Base-by-base conservation (phyloP, 2,329 filamentous ascomycete species). In the Ceratocystis cubensis region DNA sequence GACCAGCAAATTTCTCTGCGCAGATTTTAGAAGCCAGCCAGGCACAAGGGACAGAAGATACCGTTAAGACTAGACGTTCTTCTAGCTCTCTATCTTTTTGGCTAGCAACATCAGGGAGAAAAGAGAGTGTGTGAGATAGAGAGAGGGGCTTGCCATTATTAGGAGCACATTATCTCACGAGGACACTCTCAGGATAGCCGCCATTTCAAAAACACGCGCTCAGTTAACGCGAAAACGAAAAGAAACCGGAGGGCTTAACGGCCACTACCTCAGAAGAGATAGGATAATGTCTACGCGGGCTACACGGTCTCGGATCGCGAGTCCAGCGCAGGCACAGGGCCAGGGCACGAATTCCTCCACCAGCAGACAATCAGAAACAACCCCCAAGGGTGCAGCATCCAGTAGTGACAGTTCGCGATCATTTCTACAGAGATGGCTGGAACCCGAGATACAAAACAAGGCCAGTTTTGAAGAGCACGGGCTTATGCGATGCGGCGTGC, bases 401-500 rank as follows among this genome's bases (percentile, higher is more conserved):
- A 25, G 72, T 71, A 75, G 71, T 65, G 75, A 77, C 65, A 75
- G 74, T 20, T 77, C 80, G 68, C 77, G 77, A 70, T 74, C 75
- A 17, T 79, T 84, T 68, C 79, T 85, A 80, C 76, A 81, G 69
- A 76, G 76, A 68, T 85, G 83, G 83, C 74, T 85, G 70, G 83
- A 85, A 73, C 82, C 82, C 10, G 77, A 81, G 6, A 76, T 84
- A 48, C 81, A 83, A 75, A 79, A 76, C 75, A 83, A 81, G 75
- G 73, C 91, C 10, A 93, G 88, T 73, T 96, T 87, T 73, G 85
- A 89, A 78, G 90, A 96, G 73, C 84, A 82, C 67, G 88, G 88
- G 57, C 81, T 94, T 71, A 79, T 87, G 72, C 81, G 87, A 62
- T 84, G 85, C 74, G 89, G 89, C 70, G 88, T 95, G 20, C 79